Percentiles rank a stretch among this genome's conserved stretches.
Evolutionary conservation across 345 rosid genomes (phyloP).

Genomic region (Dipteronia sinensis): DNA sequence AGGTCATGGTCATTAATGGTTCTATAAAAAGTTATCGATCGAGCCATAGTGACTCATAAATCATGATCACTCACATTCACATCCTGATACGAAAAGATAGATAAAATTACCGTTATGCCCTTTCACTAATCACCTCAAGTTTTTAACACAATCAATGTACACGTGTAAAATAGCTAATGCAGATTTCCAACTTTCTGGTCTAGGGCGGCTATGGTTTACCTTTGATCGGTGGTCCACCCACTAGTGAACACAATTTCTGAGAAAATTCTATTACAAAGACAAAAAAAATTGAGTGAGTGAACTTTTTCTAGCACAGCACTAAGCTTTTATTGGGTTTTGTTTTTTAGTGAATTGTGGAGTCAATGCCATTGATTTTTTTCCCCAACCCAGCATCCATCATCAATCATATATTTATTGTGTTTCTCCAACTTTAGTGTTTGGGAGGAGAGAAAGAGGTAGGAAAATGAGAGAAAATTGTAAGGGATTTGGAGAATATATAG

Average conservation of each 20-base stretch:
- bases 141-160: background rate
- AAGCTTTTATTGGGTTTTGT: background rate
- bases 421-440: background rate
- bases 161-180: background rate
- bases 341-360: background rate
- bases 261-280: background rate
- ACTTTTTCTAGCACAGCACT: background rate
- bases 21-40: too few species aligned
- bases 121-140: background rate
- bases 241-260: background rate
- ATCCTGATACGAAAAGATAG: too few species aligned
- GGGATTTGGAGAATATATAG: too few species aligned
- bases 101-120: background rate
- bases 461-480: too few species aligned
- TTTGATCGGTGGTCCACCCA: background rate
- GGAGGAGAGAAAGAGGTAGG: background rate
- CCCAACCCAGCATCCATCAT: background rate
- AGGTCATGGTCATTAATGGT: background rate
- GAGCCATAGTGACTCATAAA: too few species aligned
- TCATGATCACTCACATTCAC: background rate
- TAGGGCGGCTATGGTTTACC: background rate
- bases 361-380: slow-evolving; percentile 1
- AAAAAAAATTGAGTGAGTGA: too few species aligned
- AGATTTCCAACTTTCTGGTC: background rate
- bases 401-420: background rate